Percentiles rank a stretch among this genome's conserved stretches.
These are phyloP conservation scores for Rachicladosporium sp. DNA, from an alignment of 2,329 filamentous ascomycete species.

Conservation along the genomic window DNA sequence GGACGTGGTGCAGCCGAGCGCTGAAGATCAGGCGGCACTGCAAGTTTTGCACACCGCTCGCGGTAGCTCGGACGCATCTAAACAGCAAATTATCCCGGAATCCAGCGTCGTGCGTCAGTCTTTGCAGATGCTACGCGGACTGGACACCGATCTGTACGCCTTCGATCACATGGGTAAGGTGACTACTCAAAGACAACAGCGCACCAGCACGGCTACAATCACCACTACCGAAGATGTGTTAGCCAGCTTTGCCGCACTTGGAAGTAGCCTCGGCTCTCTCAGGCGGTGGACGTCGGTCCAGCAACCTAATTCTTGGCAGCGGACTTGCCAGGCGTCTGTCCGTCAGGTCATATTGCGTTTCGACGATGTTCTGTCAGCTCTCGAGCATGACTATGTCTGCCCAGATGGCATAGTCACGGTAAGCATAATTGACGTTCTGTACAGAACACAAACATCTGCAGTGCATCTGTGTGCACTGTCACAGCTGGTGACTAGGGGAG, in stretches of 20 bases:
- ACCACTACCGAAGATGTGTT: conserved; percentile 7
- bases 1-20: conserved; percentile 20
- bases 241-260: conserved; percentile 35
- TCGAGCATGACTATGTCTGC: conserved; percentile 50
- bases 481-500: not conserved
- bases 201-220: conserved; percentile 10
- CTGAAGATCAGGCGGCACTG: conserved; percentile 25
- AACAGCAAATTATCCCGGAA: conserved; percentile 44
- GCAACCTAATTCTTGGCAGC: conserved; percentile 36
- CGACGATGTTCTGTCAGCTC: conserved; percentile 43
- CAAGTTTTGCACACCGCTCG: conserved; percentile 8
- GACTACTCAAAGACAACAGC: not conserved
- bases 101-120: conserved; percentile 62
- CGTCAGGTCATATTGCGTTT: conserved; percentile 45
- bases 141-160: conserved; percentile 60
- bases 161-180: conserved; percentile 14
- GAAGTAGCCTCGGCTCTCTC: conserved; percentile 35
- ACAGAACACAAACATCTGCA: conserved; percentile 27
- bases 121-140: conserved; percentile 72
- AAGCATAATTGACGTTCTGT: conserved; percentile 52
- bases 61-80: not conserved
- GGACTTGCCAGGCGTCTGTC: conserved; percentile 58
- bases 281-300: conserved; percentile 34
- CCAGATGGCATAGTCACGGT: conserved; percentile 44
- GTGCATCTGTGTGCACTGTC: not conserved